Percentiles rank a stretch among this genome's conserved stretches.
These are phyloP conservation scores for Diaporthe australafricana DNA, from an alignment of 2,329 filamentous ascomycete species.

Conservation along the genomic window DNA sequence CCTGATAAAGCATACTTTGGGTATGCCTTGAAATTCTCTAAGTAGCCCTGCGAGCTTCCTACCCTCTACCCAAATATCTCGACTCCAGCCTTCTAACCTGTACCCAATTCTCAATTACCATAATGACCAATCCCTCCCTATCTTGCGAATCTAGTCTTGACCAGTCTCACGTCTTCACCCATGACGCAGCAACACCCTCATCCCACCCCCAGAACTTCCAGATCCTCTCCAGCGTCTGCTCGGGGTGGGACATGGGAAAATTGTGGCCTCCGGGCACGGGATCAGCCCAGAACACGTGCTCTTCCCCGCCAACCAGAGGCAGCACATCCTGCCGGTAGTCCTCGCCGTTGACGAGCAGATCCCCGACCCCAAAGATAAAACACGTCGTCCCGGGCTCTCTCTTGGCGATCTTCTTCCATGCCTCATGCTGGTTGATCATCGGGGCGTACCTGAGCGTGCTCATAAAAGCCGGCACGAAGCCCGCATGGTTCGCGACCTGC, in stretches of 20 bases:
- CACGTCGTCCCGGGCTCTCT: constrained; percentile 55
- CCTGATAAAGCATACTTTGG: too few relatives aligned
- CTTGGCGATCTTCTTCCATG: constrained; percentile 60
- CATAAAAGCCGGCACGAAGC: constrained; percentile 71
- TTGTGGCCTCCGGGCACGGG: constrained; percentile 68
- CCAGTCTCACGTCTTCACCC: constrained; percentile 20
- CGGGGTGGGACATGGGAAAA: constrained; percentile 69
- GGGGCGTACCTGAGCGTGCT: constrained; percentile 66
- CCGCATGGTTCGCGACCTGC: constrained; percentile 67
- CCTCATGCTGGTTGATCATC: constrained; percentile 62
- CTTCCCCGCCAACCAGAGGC: constrained; percentile 60
- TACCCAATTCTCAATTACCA: too few relatives aligned
- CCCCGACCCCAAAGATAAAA: constrained; percentile 62
- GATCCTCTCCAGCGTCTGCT: constrained; percentile 57
- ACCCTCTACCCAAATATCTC: too few relatives aligned
- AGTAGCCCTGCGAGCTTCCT: too few relatives aligned
- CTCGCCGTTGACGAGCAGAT: constrained; percentile 64
- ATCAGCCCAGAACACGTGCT: constrained; percentile 60
- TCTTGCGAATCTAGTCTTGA: background rate
- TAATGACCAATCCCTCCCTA: background rate
- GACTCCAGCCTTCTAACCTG: too few relatives aligned
- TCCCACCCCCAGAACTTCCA: constrained; percentile 58
- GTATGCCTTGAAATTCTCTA: too few relatives aligned
- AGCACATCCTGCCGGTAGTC: constrained; percentile 63
- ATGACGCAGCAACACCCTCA: constrained; percentile 10